Evolutionary conservation across 108 stramenopile genomes (phyloP), one percentile per base, ranked within the genome.

Genomic region (Pseudonitzschia multistriata): DNA sequence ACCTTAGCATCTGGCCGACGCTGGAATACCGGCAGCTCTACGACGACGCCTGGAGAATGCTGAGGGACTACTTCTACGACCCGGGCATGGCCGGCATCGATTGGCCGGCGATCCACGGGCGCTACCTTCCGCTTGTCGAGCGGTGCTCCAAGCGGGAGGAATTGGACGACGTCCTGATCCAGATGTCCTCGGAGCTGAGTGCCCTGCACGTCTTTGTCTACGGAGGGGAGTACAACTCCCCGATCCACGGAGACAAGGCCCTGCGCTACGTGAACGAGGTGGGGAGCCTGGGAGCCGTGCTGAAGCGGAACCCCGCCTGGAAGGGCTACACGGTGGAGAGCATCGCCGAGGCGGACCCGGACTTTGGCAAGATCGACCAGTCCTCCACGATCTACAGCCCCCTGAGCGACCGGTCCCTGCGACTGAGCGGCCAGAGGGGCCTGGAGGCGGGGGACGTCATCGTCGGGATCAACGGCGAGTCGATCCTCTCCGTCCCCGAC

Each of bases 121-220:
- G 87, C 10, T 92, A 82, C 67, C 54, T 76, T 0, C 79, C 83
- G 11, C 59, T 91, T 19, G 87, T 91, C 0, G 70, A 67, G n/a
- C 72, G 90, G 15, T 79, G 80, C 53, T 50, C 74, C 2, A 85
- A 87, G 64, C 56, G 90, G 59, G 88, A 88, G 70, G 90, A 92
- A 54, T 55, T 92, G 11, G 87, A 92, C 55, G 88, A 92, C 50
- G 83, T 92, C 29, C 80, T 92, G 6, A 61, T 59, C 3, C 90
- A 87, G 69, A 88, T 92, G 90, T 81, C 85, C 27, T 75, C 84
- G 5, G 90, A 92, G 63, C 66, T 92, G 6, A 82, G 83, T 57
- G 90, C 90, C 11, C 74, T 91, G 10, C 89, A 91, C 64, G 85
- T 86, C 19, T 88, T 88, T 71, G 89, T 91, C 15, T 85, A 86